phyloP scores from a whole-genome alignment of 768 basidiomycete species.

The Suillus alpinus region DNA sequence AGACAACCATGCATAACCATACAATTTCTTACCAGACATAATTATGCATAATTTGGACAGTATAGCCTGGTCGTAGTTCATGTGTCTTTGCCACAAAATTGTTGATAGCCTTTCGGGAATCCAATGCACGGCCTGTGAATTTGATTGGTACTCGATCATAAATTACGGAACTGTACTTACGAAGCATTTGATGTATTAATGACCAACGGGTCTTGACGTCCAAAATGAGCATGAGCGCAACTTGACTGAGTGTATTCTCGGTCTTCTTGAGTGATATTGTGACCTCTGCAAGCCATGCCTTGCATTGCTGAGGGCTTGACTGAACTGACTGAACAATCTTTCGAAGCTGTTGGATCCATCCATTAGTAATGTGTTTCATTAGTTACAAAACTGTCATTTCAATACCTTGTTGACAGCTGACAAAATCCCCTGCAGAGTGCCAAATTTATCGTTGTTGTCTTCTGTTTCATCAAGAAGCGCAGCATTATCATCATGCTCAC shows the following conservation, averaged over 20 bases:
- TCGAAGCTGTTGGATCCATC: not conserved
- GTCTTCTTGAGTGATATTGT: not conserved
- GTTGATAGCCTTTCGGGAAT: not conserved
- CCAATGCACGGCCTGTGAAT: not conserved
- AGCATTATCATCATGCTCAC: not conserved
- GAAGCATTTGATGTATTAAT: slow-evolving; percentile 37
- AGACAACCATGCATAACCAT: no score
- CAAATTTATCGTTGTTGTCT: not conserved
- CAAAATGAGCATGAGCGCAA: slow-evolving; percentile 7
- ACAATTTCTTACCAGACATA: no score
- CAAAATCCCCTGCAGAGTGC: not conserved
- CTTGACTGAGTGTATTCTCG: not conserved
- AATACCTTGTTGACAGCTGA: not conserved
- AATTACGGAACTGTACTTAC: not conserved
- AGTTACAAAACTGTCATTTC: not conserved
- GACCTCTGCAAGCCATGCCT: not conserved
- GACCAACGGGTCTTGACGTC: slow-evolving; percentile 40
- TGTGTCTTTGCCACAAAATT: not conserved
- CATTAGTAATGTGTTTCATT: not conserved
- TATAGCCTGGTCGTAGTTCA: no score
- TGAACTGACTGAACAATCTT: not conserved
- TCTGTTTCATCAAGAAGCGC: not conserved
- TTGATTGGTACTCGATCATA: not conserved
- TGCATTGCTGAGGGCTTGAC: not conserved
- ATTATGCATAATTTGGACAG: no score